Base-by-base conservation (phyloP, 208 protist genomes). In the Crithidia thermophila region DNA sequence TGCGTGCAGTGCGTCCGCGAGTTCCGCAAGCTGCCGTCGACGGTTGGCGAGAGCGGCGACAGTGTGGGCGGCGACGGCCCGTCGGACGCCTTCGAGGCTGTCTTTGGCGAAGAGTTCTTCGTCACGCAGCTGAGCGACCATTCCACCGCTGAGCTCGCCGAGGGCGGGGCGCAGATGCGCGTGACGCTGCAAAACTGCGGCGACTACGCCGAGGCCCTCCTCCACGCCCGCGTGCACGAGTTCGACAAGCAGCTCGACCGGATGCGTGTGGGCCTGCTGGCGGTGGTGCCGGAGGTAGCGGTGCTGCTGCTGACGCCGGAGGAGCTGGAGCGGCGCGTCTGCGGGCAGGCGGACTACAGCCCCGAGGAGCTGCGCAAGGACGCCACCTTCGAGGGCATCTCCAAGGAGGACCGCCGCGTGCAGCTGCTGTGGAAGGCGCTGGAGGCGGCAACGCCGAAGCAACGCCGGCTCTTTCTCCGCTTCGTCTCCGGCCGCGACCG, bases 401-500 rank as follows among this genome's bases (percentile, higher is more conserved):
- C 74, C 23, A 79, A 71, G 30, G 88, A 94, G 53, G 85, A 96
- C 65, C 76, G 85, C 2, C 82, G 95, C 21, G 91, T 98, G 37
- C 81, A 86, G 70, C 72, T 97, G 39, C 74, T 98, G 20, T 98
- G 96, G 94, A 72, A 87, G 71, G 90, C 90, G 9, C 71, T 97
- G 5, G 90, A 88, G 53, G 88, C 91, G 20, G 87, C 94, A 18
- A 96, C 90, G 2, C 78, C 91, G 21, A 58, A 67, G 58, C 88
- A 97, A 68, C 88, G 93, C 5, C 79, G 91, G 14, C 77, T 94
- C 14, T 98, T 98, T 66, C 74, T 98, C 52, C 90, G 92, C 28
- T 98, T 98, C 70, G 87, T 96, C 34, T 94, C 90, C 2, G 95
- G 92, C 9, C 82, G 95, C 21, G 90, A 95, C 56, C 81, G 96